phyloP scores from a whole-genome alignment of 2,329 filamentous ascomycete species.

The Xylariomycetidae sp. region DNA sequence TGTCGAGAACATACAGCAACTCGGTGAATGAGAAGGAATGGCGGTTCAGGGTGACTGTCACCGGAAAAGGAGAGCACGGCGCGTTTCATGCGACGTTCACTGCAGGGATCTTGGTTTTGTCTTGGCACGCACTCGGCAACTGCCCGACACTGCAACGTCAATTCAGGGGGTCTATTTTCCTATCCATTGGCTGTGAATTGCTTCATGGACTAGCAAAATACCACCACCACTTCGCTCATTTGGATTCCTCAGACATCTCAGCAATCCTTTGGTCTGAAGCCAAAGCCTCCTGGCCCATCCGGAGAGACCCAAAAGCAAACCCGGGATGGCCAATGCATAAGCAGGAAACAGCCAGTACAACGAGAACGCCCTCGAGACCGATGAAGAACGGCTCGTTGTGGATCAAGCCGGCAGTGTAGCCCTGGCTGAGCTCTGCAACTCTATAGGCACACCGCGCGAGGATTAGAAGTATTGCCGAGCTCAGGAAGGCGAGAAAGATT shows the following conservation, averaged over 20 bases:
- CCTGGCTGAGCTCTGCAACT: conserved; percentile 51
- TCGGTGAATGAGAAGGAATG: too few relatives aligned
- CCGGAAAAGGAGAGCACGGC: too few relatives aligned
- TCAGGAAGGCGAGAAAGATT: conserved; percentile 45
- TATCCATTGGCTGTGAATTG: not conserved
- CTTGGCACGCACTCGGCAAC: too few relatives aligned
- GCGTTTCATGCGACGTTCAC: too few relatives aligned
- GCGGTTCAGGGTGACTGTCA: too few relatives aligned
- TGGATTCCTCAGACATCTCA: too few relatives aligned
- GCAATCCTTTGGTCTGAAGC: not conserved
- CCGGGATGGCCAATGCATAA: conserved; percentile 38
- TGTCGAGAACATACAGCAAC: too few relatives aligned
- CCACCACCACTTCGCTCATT: too few relatives aligned
- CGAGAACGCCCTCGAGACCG: conserved; percentile 38
- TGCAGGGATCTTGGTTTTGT: too few relatives aligned
- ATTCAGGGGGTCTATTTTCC: not conserved
- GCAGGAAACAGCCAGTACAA: conserved; percentile 30
- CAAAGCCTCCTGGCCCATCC: conserved; percentile 1
- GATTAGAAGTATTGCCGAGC: conserved; percentile 47
- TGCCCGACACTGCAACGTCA: not conserved
- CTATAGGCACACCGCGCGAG: conserved; percentile 53
- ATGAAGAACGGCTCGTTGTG: conserved; percentile 41
- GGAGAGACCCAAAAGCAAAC: conserved; percentile 25
- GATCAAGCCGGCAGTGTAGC: conserved; percentile 47
- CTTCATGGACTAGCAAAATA: too few relatives aligned